phyloP scores from a whole-genome alignment of 2,329 filamentous ascomycete species.

The Claviceps digitariae region DNA sequence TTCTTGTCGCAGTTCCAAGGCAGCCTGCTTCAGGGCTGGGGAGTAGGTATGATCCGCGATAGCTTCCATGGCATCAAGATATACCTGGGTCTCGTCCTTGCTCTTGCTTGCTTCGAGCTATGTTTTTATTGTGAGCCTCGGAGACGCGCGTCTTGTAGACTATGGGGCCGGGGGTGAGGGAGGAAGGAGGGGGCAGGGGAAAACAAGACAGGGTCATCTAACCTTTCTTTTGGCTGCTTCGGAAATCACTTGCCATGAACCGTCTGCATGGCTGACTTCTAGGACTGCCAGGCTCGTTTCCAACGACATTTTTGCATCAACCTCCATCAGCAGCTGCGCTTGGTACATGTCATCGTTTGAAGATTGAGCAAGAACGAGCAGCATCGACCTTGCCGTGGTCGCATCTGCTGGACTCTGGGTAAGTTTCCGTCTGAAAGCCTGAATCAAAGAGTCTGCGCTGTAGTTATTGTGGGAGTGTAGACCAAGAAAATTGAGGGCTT shows the following conservation, averaged over 20 bases:
- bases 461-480: constrained; percentile 23
- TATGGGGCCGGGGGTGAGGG: too few relatives aligned
- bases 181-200: neutral
- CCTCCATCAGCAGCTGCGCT: constrained; percentile 20
- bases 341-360: constrained; percentile 23
- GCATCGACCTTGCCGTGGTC: constrained; percentile 18
- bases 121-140: neutral
- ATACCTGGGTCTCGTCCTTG: constrained; percentile 17
- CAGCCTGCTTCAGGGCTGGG: constrained; percentile 13
- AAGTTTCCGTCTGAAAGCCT: constrained; percentile 22
- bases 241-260: constrained; percentile 14
- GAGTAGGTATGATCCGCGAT: constrained; percentile 19
- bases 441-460: constrained; percentile 19
- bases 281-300: constrained; percentile 20
- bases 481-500: constrained; percentile 22
- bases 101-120: constrained; percentile 15
- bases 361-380: constrained; percentile 20
- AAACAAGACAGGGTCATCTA: constrained; percentile 2
- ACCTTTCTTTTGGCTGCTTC: constrained; percentile 17
- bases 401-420: constrained; percentile 18
- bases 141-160: neutral
- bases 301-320: constrained; percentile 22
- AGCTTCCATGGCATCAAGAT: constrained; percentile 21
- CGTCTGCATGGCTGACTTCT: constrained; percentile 12
- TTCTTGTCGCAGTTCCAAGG: constrained; percentile 12